A percentile compares a stretch with the other conserved stretches of the same genome.
Conservation (phyloP, 176 grass and related monocot genomes). For the Rhynchospora pubera region DNA sequence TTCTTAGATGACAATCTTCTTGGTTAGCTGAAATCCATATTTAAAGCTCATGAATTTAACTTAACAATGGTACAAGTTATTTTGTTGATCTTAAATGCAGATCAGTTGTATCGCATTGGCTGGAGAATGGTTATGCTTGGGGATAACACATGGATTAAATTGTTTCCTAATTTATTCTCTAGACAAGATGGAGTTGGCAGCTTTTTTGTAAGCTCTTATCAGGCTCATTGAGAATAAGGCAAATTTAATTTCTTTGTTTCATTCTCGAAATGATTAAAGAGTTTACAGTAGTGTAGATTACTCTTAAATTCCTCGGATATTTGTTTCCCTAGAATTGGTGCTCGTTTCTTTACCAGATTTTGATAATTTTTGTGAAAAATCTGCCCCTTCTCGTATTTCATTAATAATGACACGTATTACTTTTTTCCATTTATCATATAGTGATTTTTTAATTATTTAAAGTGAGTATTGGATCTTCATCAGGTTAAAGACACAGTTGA, state of each 20-base stretch:
- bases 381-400: not conserved
- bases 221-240: not conserved
- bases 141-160: constrained; percentile 98
- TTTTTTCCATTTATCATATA: constrained; percentile 5
- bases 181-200: constrained; percentile 96
- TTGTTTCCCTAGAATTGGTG: not conserved
- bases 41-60: not conserved
- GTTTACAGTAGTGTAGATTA: too few species aligned
- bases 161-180: constrained; percentile 77
- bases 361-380: not conserved
- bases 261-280: not conserved
- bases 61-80: constrained; percentile 2
- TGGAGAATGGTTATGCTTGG: constrained; percentile 85
- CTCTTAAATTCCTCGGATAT: not conserved
- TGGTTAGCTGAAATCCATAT: constrained; percentile 42
- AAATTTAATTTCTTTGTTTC: not conserved
- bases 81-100: constrained; percentile 32
- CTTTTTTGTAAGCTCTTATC: constrained; percentile 68
- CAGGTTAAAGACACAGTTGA: constrained; percentile 97
- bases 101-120: constrained; percentile 74
- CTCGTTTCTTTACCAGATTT: not conserved
- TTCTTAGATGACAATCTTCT: constrained; percentile 93
- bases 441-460: not conserved
- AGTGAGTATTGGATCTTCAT: constrained; percentile 1
- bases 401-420: not conserved